phyloP scores from a whole-genome alignment of 257 asterid genomes.

The Gentiana dahurica region DNA sequence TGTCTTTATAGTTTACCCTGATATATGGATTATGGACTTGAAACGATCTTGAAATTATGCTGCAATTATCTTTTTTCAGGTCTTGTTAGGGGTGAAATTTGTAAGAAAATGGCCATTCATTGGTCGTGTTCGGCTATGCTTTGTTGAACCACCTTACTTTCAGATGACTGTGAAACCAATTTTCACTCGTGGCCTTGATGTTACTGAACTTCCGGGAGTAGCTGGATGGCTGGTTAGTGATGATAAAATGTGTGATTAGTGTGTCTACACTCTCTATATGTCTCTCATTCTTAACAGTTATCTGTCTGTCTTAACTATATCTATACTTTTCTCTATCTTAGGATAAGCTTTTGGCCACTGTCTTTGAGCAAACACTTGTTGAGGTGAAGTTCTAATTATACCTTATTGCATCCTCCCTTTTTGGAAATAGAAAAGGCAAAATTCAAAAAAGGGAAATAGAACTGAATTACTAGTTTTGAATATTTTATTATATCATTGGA shows the following conservation, averaged over 20 bases:
- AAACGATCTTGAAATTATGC: conserved; percentile 1
- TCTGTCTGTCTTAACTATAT: background rate
- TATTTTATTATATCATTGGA: too few relatives aligned
- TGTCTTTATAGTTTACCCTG: too few relatives aligned
- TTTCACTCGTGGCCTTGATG: conserved; percentile 75
- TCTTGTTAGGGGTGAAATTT: conserved; percentile 83
- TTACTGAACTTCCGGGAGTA: conserved; percentile 89
- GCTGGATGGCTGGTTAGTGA: conserved; percentile 93
- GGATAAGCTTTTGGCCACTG: conserved; percentile 83
- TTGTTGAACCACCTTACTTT: conserved; percentile 85
- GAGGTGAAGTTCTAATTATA: conserved; percentile 38
- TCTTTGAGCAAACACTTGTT: conserved; percentile 89
- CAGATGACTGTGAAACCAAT: conserved; percentile 95
- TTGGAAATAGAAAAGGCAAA: conserved; percentile 12
- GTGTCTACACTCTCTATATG: background rate
- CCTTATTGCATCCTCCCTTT: background rate
- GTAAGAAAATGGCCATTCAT: conserved; percentile 69
- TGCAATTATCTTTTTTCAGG: conserved; percentile 33
- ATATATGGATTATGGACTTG: background rate
- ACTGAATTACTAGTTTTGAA: too few relatives aligned
- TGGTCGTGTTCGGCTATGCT: conserved; percentile 79
- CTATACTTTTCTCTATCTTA: conserved; percentile 8
- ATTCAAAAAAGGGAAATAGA: conserved; percentile 31
- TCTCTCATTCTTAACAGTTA: background rate
- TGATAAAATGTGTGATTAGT: conserved; percentile 1